phyloP scores from a whole-genome alignment of 1,139 yeast genomes.

The Pneumocystis canis region DNA sequence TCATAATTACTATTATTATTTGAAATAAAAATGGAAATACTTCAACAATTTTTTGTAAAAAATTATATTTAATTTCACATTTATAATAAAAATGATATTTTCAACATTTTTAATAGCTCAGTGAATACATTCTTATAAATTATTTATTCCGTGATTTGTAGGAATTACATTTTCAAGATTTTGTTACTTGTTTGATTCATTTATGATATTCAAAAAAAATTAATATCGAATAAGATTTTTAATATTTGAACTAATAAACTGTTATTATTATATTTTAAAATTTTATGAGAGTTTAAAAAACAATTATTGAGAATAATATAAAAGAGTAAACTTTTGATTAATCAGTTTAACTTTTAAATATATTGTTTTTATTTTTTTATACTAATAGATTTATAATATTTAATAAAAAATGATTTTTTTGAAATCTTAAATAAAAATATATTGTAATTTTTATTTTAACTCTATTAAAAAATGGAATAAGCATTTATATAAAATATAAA shows the following conservation, averaged over 20 bases:
- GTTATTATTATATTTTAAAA: too few relatives aligned
- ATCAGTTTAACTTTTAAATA: too few relatives aligned
- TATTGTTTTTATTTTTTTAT: neutral
- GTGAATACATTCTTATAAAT: constrained; percentile 53
- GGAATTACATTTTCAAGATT: constrained; percentile 71
- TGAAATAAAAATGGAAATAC: constrained; percentile 6
- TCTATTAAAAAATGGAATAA: neutral
- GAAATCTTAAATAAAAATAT: neutral
- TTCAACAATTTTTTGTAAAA: constrained; percentile 15
- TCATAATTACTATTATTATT: constrained; percentile 7
- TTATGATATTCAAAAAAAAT: constrained; percentile 58
- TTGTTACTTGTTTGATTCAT: constrained; percentile 49
- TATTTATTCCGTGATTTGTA: constrained; percentile 37
- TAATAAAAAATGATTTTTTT: neutral
- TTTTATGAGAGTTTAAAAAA: too few relatives aligned
- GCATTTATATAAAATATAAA: neutral
- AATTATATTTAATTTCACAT: constrained; percentile 19
- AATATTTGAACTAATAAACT: too few relatives aligned
- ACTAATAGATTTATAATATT: neutral
- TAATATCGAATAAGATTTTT: constrained; percentile 2
- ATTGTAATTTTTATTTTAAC: neutral
- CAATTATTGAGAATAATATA: too few relatives aligned
- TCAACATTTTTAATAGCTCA: constrained; percentile 64
- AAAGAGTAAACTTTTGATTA: too few relatives aligned
- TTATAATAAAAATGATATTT: constrained; percentile 48